Conservation (phyloP, 2,329 filamentous ascomycete species). For the Metarhizium rileyi region DNA sequence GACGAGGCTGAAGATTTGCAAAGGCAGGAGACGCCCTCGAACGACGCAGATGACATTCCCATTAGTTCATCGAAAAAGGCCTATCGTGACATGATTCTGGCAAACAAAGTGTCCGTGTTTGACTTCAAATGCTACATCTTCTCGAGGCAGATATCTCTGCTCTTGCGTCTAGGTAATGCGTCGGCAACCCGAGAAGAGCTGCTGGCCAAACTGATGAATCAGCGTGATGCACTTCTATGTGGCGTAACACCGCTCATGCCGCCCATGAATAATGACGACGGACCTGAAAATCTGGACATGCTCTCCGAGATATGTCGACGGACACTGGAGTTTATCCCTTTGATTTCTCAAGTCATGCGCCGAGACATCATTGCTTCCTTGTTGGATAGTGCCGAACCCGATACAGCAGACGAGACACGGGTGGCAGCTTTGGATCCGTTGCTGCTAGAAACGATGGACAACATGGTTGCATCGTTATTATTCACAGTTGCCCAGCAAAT, state of each 20-base stretch:
- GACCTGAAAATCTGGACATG: constrained; percentile 64
- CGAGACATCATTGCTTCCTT: constrained; percentile 60
- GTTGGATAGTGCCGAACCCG: constrained; percentile 31
- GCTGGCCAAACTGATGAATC: constrained; percentile 50
- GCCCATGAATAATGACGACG: constrained; percentile 42
- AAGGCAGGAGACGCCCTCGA: constrained; percentile 26
- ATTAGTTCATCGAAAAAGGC: constrained; percentile 61
- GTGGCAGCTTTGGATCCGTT: constrained; percentile 21
- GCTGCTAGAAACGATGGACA: constrained; percentile 52
- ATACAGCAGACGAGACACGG: constrained; percentile 23
- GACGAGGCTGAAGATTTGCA: constrained; percentile 42
- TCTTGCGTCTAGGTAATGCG: constrained; percentile 74
- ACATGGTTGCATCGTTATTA: constrained; percentile 67
- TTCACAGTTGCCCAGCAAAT: constrained; percentile 70
- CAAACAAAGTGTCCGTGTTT: constrained; percentile 91
- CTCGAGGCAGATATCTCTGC: constrained; percentile 71
- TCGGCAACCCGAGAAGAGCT: constrained; percentile 53
- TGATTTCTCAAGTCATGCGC: constrained; percentile 69
- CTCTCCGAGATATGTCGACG: constrained; percentile 82
- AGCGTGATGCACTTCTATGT: constrained; percentile 48
- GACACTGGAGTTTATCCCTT: constrained; percentile 74
- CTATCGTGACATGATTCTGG: constrained; percentile 84
- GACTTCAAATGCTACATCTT: constrained; percentile 95
- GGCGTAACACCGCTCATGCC: constrained; percentile 44
- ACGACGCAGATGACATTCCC: constrained; percentile 46